phyloP scores from a whole-genome alignment of 495 filamentous ascomycete genomes.

The Aspergillus mulundensis region DNA sequence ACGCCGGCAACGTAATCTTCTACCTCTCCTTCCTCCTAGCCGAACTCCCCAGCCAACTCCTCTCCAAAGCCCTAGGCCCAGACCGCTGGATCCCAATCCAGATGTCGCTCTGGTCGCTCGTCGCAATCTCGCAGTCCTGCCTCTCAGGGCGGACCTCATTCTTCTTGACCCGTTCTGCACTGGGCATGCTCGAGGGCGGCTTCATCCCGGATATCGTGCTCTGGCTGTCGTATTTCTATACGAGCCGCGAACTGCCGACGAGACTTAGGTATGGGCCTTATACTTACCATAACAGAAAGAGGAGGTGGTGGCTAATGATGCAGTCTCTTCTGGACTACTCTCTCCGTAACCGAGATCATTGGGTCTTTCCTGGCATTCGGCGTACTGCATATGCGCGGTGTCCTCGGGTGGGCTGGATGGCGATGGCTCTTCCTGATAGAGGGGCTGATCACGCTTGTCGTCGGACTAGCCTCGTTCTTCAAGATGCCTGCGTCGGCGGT shows the following conservation, averaged over 20 bases:
- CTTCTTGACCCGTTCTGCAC: conserved; percentile 53
- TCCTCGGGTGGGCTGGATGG: conserved; percentile 32
- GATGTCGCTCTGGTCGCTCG: conserved; percentile 68
- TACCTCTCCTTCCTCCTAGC: conserved; percentile 57
- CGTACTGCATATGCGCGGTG: conserved; percentile 38
- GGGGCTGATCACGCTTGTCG: conserved; percentile 48
- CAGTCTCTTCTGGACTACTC: conserved; percentile 60
- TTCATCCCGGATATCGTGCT: conserved; percentile 52
- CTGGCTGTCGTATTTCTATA: conserved; percentile 71
- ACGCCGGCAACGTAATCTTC: conserved; percentile 22
- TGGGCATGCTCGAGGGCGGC: conserved; percentile 66
- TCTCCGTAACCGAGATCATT: conserved; percentile 45
- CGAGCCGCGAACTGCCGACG: conserved; percentile 41
- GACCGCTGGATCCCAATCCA: conserved; percentile 77
- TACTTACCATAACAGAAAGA: conserved; percentile 46
- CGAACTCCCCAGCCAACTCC: conserved; percentile 63
- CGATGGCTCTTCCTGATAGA: conserved; percentile 49
- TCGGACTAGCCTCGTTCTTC: conserved; percentile 52
- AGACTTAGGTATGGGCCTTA: conserved; percentile 34
- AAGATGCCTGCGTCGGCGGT: conserved; percentile 51
- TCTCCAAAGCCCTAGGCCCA: conserved; percentile 64
- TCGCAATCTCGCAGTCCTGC: conserved; percentile 58
- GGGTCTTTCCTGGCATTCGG: conserved; percentile 44
- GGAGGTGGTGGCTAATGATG: not conserved
- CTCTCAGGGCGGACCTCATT: conserved; percentile 58